Evolutionary conservation across 2,329 filamentous ascomycete genomes (phyloP), one percentile per base, ranked within the genome.

Genomic region (Aplosporella prunicola): DNA sequence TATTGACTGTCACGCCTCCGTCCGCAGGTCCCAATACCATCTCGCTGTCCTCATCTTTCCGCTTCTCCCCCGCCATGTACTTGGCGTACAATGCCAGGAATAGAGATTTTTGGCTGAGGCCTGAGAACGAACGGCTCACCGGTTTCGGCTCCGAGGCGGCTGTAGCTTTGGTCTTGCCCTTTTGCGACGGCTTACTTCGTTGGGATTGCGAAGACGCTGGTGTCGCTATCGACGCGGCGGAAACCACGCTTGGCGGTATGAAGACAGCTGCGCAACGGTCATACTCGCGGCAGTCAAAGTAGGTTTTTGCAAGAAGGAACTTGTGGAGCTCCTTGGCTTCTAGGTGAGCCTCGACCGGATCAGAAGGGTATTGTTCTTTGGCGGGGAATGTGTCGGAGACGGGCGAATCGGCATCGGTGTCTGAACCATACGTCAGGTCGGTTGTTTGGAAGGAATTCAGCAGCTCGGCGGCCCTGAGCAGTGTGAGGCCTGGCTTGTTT

Each of bases 21-120:
- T 98, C 91, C 41, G 88, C 80, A 1, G 91, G 89, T 0, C 91
- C 91, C 62, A 96, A 77, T 34, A 98, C 84, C 82, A 95, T 95
- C 63, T 98, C 91, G 15, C 84, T 86, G 41, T 96, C 89, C 60
- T 98, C 91, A 51, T 94, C 85, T 60, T 89, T 94, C 46, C 85
- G 78, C 68, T 96, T 95, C 67, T 98, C 91, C 2, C 91, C 91
- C 0, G 88, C 82, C 45, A 96, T 75, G 55, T 88, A 87, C 54
- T 89, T 93, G 29, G 91, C 85, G 52, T 98, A 98, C 4, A 96
- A 67, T 0, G 87, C 82, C 9, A 98, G 70, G 53, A 98, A 98
- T 14, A 96, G 62, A 35, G 89, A 87, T 62, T 89, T 93, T 57
- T 95, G 87, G 55, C 88, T 95, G 35, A 95, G 50, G 5, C 58